These are phyloP conservation scores for Aspergillus homomorphus DNA, from an alignment of 495 filamentous ascomycete species.

Conservation along the genomic window DNA sequence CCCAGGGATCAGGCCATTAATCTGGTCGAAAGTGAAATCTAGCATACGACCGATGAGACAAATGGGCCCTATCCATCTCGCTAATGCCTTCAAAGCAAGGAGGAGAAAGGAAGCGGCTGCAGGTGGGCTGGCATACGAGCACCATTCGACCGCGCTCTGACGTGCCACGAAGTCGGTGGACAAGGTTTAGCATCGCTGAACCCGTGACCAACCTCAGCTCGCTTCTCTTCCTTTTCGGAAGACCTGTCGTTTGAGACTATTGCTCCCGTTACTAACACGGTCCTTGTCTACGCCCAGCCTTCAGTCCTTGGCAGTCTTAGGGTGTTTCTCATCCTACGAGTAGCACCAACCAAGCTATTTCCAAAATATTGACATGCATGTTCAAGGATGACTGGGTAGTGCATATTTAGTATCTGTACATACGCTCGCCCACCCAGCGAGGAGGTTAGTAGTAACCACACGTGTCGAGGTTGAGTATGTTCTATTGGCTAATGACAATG, in stretches of 20 bases:
- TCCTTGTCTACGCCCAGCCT: too few relatives aligned
- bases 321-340: too few relatives aligned
- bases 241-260: not conserved
- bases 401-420: slow-evolving; percentile 11
- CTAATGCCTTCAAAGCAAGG: slow-evolving; percentile 14
- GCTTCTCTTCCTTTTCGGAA: slow-evolving; percentile 3
- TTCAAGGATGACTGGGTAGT: slow-evolving; percentile 8
- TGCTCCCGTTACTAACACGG: not conserved
- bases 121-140: slow-evolving; percentile 10
- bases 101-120: slow-evolving; percentile 5
- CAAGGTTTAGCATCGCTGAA: slow-evolving; percentile 5
- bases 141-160: slow-evolving; percentile 14
- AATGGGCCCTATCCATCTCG: slow-evolving; percentile 17
- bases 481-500: not conserved
- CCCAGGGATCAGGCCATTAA: slow-evolving; percentile 7
- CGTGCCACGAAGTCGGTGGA: slow-evolving; percentile 14
- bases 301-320: too few relatives aligned
- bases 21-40: slow-evolving; percentile 12
- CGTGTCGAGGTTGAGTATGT: not conserved
- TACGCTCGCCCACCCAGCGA: too few relatives aligned
- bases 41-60: slow-evolving; percentile 12
- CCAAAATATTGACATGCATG: not conserved
- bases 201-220: slow-evolving; percentile 18
- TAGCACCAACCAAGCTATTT: not conserved
- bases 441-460: not conserved